Percentiles rank a stretch among this genome's conserved stretches.
These are phyloP conservation scores for Ogataea philodendri DNA, from an alignment of 805 yeast species.

Conservation along the genomic window DNA sequence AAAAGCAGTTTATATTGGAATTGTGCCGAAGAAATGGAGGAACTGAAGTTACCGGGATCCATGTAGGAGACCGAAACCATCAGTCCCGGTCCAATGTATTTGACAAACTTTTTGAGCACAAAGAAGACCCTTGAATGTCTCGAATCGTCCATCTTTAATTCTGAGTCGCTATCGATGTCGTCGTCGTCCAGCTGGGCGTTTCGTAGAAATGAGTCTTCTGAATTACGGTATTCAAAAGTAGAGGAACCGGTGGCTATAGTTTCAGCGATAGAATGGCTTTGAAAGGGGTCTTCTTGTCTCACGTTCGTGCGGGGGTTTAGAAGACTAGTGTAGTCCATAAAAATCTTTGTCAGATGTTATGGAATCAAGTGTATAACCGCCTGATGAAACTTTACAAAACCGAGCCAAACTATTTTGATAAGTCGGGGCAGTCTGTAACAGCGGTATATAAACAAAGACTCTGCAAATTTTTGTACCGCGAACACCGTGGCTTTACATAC, in stretches of 20 bases:
- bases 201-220: slow-evolving; percentile 1
- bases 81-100: slow-evolving; percentile 85
- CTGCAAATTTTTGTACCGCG: slow-evolving; percentile 1
- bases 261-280: neutral
- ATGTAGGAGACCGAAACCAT: slow-evolving; percentile 94
- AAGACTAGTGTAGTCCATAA: slow-evolving; percentile 6
- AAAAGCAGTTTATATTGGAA: slow-evolving; percentile 77
- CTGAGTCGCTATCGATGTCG: slow-evolving; percentile 2
- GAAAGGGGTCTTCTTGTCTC: slow-evolving; percentile 3
- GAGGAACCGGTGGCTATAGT: slow-evolving; percentile 1
- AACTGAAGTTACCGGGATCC: slow-evolving; percentile 97
- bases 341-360: neutral
- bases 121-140: slow-evolving; percentile 10
- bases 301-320: neutral
- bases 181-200: neutral
- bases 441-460: too few relatives aligned
- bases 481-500: slow-evolving; percentile 1
- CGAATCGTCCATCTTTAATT: slow-evolving; percentile 5
- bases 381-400: too few relatives aligned
- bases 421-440: too few relatives aligned
- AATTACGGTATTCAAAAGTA: neutral
- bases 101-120: slow-evolving; percentile 37
- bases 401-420: too few relatives aligned
- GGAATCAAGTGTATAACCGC: too few relatives aligned
- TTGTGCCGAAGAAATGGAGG: slow-evolving; percentile 81